Evolutionary conservation across 116 monocot species (phyloP), one percentile per base, ranked within the genome.

Genomic region (Cymodocea nodosa): DNA sequence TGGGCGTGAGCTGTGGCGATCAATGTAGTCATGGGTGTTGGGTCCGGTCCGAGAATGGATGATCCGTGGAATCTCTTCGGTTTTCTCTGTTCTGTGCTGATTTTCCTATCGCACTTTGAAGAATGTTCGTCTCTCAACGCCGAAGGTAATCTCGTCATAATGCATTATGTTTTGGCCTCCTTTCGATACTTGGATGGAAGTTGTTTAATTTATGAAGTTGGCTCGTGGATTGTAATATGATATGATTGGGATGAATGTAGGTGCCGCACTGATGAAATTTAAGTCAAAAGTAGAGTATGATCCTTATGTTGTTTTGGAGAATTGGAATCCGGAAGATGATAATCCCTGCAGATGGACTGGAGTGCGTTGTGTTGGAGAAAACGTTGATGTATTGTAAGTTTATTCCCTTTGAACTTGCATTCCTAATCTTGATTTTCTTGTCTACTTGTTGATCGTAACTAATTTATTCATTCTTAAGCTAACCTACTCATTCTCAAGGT

Each of bases 291-390:
- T 94, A 56, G 86, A 89, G 57, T 40, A 44, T 8, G 89, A 94
- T 80, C 82, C 89, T 8, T 70, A 77, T 57, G 84, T 80, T 6
- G 82, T 64, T 10, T 69, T 94, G 44, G 68, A 59, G 20, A 79
- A 75, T 68, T 89, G 94, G 89, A 69, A 83, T 73, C 75, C 68
- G 16, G 63, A 73, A n/a, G 82, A 87, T 15, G 56, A 52, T 2
- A 44, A 79, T 67, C 86, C 89, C 1, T 89, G 94, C 72, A 79
- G 66, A 49, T 94, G 94, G 94, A 76, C 56, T 0, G 87, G 93
- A n/a, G 78, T 94, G 40, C 68, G 58, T 51, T 94, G 93, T 67
- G 52, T 70, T 62, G 72, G 76, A 80, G 82, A 84, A 50, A 78
- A 77, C 70, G 86, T 94, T n/a, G 82, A 84, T 37, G 72, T 55